Percentiles rank a stretch among this genome's conserved stretches.
Evolutionary conservation across 2,329 filamentous ascomycete species (phyloP).

Genomic region (Neoscytalidium dimidiatum): DNA sequence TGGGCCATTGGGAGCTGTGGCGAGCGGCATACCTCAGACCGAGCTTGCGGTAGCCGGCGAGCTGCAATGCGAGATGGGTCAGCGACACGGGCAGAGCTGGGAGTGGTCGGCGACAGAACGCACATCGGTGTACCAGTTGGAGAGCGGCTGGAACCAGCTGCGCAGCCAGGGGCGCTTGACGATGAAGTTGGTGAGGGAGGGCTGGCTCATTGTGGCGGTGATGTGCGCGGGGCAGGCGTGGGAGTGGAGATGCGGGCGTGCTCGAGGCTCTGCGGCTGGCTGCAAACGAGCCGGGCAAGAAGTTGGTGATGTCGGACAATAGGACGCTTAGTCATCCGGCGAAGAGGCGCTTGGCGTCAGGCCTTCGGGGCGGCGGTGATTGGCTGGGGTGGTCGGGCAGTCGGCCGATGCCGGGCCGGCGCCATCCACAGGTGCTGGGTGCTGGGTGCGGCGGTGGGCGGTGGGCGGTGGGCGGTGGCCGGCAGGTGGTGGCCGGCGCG

Average conservation of each 20-base stretch:
- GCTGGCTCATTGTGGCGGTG: constrained; percentile 63
- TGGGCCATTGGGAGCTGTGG: constrained; percentile 1
- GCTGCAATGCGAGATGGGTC: constrained; percentile 32
- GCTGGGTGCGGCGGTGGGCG: too few relatives aligned
- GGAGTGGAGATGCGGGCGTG: constrained; percentile 20
- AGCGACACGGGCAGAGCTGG: not conserved
- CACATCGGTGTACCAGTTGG: constrained; percentile 80
- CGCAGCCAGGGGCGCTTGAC: constrained; percentile 83
- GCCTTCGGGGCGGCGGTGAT: not conserved
- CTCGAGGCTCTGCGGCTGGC: constrained; percentile 28
- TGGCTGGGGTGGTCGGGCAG: not conserved
- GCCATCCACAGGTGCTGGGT: too few relatives aligned
- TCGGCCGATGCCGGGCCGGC: constrained; percentile 1
- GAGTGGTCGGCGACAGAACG: not conserved
- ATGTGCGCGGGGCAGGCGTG: constrained; percentile 24
- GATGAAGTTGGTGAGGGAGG: constrained; percentile 74
- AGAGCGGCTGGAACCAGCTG: constrained; percentile 75
- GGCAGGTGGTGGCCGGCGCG: not conserved
- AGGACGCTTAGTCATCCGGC: not conserved
- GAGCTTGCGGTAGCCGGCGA: constrained; percentile 89
- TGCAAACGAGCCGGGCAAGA: constrained; percentile 23
- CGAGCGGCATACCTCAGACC: constrained; percentile 72
- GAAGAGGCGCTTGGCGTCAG: constrained; percentile 3
- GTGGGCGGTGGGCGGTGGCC: not conserved
- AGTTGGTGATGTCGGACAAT: constrained; percentile 21